A percentile compares a stretch with the other conserved stretches of the same genome.
Conservation (phyloP, 306 rosid species). For the Cyclanthera cordifolia region DNA sequence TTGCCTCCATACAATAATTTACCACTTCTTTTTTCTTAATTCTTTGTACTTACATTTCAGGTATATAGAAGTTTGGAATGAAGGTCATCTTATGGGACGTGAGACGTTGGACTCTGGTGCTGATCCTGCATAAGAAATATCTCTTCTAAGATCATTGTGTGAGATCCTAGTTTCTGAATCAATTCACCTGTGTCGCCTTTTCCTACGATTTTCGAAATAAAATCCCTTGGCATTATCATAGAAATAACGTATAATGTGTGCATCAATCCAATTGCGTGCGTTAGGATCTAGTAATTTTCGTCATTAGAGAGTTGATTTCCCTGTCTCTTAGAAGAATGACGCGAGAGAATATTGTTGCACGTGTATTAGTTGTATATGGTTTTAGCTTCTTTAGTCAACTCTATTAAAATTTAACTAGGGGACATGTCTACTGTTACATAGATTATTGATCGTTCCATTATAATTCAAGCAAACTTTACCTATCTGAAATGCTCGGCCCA, state of each 20-base stretch:
- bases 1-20: not conserved
- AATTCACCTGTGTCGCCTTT: not conserved
- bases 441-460: too few species aligned
- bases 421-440: not conserved
- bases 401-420: not conserved
- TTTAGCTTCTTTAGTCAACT: not conserved
- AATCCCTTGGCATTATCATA: not conserved
- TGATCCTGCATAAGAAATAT: conserved; percentile 13
- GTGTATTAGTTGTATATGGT: not conserved
- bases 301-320: not conserved
- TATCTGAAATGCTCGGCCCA: not conserved
- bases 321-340: not conserved
- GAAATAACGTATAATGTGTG: not conserved
- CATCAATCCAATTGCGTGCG: not conserved
- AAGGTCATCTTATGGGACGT: conserved; percentile 49
- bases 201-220: not conserved
- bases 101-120: conserved; percentile 26
- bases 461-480: not conserved
- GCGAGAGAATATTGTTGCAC: not conserved
- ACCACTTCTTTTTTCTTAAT: not conserved
- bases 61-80: conserved; percentile 59
- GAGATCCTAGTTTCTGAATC: not conserved
- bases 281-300: not conserved
- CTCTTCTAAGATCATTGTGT: not conserved
- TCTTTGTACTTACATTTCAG: conserved; percentile 22